These are phyloP conservation scores for Tephrocybe rancida DNA, from an alignment of 768 basidiomycete species.

Conservation along the genomic window DNA sequence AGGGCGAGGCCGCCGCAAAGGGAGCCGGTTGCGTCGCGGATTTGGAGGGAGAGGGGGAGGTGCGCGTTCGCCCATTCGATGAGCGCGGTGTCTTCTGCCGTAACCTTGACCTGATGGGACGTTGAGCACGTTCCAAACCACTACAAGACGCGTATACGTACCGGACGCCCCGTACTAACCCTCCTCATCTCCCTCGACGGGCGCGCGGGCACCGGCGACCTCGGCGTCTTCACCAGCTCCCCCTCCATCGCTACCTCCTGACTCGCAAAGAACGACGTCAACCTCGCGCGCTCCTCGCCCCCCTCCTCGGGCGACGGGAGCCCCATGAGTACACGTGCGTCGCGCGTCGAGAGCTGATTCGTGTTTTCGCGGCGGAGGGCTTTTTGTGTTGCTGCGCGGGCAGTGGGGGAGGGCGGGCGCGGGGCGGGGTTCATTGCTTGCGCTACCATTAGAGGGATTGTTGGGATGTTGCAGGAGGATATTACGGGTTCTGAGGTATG, in stretches of 20 bases:
- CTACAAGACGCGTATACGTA: conserved; percentile 25
- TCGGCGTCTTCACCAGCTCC: conserved; percentile 17
- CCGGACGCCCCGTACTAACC: conserved; percentile 29
- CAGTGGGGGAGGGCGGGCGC: conserved; percentile 89
- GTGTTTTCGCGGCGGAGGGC: conserved; percentile 86
- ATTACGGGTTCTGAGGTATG: conserved; percentile 76
- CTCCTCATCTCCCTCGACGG: conserved; percentile 69
- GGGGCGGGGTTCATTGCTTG: conserved; percentile 97
- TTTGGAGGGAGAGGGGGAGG: conserved; percentile 65
- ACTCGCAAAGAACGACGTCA: conserved; percentile 60
- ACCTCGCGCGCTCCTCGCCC: conserved; percentile 48
- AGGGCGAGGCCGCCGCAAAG: conserved; percentile 75
- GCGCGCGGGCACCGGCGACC: conserved; percentile 27
- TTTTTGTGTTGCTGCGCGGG: conserved; percentile 85
- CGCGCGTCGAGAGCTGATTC: conserved; percentile 77
- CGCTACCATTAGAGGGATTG: conserved; percentile 91
- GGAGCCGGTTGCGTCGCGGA: conserved; percentile 46
- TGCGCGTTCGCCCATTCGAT: conserved; percentile 90
- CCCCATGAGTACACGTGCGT: conserved; percentile 78
- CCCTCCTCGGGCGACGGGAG: conserved; percentile 37
- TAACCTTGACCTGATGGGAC: neutral
- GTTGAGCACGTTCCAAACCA: conserved; percentile 5
- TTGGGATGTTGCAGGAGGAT: conserved; percentile 95
- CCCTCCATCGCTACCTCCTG: conserved; percentile 29
- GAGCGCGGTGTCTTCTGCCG: conserved; percentile 48